Percentiles rank a stretch among this genome's conserved stretches.
Conservation (phyloP, 192 early-diverging fungal species). For the Chytriomyces confervae region DNA sequence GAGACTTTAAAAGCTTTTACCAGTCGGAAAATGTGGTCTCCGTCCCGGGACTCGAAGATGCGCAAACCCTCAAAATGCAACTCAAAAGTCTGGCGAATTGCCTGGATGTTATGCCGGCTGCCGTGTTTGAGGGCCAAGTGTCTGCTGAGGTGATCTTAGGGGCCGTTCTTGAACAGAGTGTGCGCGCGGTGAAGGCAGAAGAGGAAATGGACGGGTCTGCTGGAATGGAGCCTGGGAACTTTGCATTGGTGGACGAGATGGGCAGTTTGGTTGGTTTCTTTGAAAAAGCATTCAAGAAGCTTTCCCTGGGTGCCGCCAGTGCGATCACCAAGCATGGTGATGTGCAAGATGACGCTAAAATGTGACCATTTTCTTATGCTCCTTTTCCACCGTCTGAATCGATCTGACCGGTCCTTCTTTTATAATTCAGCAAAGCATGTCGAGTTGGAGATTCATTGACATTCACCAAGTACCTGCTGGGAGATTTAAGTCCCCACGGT, state of each 20-base stretch:
- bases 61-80: background rate
- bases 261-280: constrained; percentile 27
- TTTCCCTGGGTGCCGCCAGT: background rate
- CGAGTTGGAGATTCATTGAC: constrained; percentile 9
- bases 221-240: constrained; percentile 29
- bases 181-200: constrained; percentile 26
- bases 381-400: background rate
- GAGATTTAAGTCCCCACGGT: constrained; percentile 4
- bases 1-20: constrained; percentile 47
- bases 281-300: constrained; percentile 25
- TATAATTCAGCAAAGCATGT: constrained; percentile 12
- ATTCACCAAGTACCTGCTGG: background rate
- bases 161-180: background rate
- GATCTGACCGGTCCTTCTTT: too few relatives aligned
- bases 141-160: constrained; percentile 20
- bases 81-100: constrained; percentile 10
- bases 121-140: background rate
- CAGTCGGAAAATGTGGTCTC: constrained; percentile 29
- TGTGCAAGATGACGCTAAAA: background rate
- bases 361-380: background rate
- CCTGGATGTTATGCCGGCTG: constrained; percentile 16
- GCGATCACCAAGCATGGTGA: background rate
- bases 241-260: constrained; percentile 17
- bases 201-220: constrained; percentile 18
- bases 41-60: background rate